Percentiles rank a stretch among this genome's conserved stretches.
phyloP scores from a whole-genome alignment of 192 early-diverging fungal genomes.

The Coemansia sp. region DNA sequence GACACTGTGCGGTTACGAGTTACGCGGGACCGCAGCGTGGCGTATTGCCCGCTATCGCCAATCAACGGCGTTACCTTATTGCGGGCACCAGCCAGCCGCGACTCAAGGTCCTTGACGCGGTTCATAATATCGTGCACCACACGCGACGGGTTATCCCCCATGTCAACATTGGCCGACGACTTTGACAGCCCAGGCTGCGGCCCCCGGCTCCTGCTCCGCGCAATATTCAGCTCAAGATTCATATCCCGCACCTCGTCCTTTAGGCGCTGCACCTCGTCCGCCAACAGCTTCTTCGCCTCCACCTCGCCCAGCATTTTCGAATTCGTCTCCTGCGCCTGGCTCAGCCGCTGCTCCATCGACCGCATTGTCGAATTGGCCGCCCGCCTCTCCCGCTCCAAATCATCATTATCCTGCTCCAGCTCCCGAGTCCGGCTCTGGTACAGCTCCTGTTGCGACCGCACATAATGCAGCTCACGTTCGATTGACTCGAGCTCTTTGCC shows the following conservation, averaged over 20 bases:
- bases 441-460: conserved; percentile 65
- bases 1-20: conserved; percentile 38
- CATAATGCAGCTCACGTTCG: conserved; percentile 70
- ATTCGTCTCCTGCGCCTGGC: conserved; percentile 67
- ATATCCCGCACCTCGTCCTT: conserved; percentile 70
- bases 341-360: conserved; percentile 69
- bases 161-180: conserved; percentile 33
- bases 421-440: conserved; percentile 71
- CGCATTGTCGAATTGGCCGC: conserved; percentile 64
- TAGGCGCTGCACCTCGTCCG: conserved; percentile 71
- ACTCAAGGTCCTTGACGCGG: conserved; percentile 72
- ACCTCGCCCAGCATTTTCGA: conserved; percentile 66
- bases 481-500: conserved; percentile 64
- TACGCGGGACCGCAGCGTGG: conserved; percentile 37
- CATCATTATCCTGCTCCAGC: conserved; percentile 75
- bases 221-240: conserved; percentile 56
- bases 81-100: conserved; percentile 69
- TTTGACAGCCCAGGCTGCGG: conserved; percentile 38
- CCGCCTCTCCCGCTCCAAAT: conserved; percentile 68
- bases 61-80: conserved; percentile 72
- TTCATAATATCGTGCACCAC: conserved; percentile 76
- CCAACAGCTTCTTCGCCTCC: conserved; percentile 62
- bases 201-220: conserved; percentile 44
- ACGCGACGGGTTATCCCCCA: conserved; percentile 57
- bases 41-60: conserved; percentile 42